phyloP scores from a whole-genome alignment of 2,329 filamentous ascomycete genomes.

The Ophiostoma piceae region DNA sequence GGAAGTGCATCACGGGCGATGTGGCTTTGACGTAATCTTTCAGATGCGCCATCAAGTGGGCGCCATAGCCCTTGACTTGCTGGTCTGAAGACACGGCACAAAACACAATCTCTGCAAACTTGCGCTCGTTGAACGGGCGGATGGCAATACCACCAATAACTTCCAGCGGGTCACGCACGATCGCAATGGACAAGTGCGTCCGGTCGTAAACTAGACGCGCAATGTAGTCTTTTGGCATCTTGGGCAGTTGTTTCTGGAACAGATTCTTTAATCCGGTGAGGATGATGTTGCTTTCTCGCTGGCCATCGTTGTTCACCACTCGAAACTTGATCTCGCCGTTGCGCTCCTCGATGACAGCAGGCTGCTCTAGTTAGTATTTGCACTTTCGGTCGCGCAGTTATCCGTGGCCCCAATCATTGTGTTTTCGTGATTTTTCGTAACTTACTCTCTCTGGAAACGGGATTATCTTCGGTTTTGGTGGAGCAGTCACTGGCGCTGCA shows the following conservation, averaged over 20 bases:
- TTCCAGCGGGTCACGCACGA: slow-evolving; percentile 92
- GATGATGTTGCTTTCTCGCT: slow-evolving; percentile 84
- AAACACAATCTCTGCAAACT: slow-evolving; percentile 97
- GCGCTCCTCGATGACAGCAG: slow-evolving; percentile 87
- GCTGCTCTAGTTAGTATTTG: slow-evolving; percentile 36
- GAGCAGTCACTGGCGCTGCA: slow-evolving; percentile 30
- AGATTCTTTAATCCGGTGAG: slow-evolving; percentile 94
- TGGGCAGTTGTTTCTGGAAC: slow-evolving; percentile 95
- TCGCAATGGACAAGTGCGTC: slow-evolving; percentile 92
- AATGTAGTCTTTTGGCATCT: slow-evolving; percentile 99
- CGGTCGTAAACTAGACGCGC: slow-evolving; percentile 95
- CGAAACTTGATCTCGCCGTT: slow-evolving; percentile 93
- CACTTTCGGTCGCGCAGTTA: not conserved
- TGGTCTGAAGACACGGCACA: slow-evolving; percentile 97
- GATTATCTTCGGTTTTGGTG: slow-evolving; percentile 54
- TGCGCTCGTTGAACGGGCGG: slow-evolving; percentile 81
- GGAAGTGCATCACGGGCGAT: slow-evolving; percentile 94
- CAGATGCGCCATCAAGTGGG: slow-evolving; percentile 94
- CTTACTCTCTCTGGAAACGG: slow-evolving; percentile 82
- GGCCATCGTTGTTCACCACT: slow-evolving; percentile 94
- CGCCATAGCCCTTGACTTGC: slow-evolving; percentile 97
- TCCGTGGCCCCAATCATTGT: not conserved
- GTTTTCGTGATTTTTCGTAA: not conserved
- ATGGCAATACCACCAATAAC: slow-evolving; percentile 98
- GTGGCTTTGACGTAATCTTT: slow-evolving; percentile 98